A percentile compares a stretch with the other conserved stretches of the same genome.
phyloP scores from a whole-genome alignment of 2,329 filamentous ascomycete species.

The Sclerotiophoma versabilis region DNA sequence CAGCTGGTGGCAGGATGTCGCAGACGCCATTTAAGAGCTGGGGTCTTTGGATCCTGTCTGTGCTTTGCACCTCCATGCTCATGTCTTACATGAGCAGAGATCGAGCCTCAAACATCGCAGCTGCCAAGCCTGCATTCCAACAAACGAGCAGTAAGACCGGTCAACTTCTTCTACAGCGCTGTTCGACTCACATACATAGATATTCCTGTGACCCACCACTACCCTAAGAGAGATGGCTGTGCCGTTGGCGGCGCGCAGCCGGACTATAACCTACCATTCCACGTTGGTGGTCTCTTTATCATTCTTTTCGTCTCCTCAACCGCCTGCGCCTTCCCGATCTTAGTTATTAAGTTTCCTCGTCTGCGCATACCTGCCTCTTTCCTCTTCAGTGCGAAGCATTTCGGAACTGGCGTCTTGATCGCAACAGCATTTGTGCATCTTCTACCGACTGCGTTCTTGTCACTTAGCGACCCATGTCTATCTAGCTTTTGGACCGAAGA shows the following conservation, averaged over 20 bases:
- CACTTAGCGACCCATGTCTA: slow-evolving; percentile 56
- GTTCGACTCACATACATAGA: slow-evolving; percentile 8
- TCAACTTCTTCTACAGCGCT: not conserved
- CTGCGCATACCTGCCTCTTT: slow-evolving; percentile 66
- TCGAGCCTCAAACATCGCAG: not conserved
- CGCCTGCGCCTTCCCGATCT: slow-evolving; percentile 68
- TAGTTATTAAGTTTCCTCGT: slow-evolving; percentile 66
- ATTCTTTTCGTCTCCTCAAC: slow-evolving; percentile 44
- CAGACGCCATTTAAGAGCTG: slow-evolving; percentile 20
- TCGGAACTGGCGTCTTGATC: slow-evolving; percentile 77
- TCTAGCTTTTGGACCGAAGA: slow-evolving; percentile 64
- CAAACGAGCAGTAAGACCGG: slow-evolving; percentile 18
- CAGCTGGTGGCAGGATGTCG: not conserved
- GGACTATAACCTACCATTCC: slow-evolving; percentile 40
- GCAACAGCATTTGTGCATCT: slow-evolving; percentile 84
- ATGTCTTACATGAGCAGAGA: slow-evolving; percentile 28
- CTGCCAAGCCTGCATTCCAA: slow-evolving; percentile 13
- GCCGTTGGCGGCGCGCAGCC: slow-evolving; percentile 29
- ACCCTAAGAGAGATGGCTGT: slow-evolving; percentile 29
- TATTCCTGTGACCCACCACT: slow-evolving; percentile 13
- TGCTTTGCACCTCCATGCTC: slow-evolving; percentile 34
- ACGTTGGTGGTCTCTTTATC: slow-evolving; percentile 44
- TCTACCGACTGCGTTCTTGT: slow-evolving; percentile 65
- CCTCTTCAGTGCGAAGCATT: slow-evolving; percentile 64
- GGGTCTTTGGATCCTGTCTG: slow-evolving; percentile 34